Percentiles rank a stretch among this genome's conserved stretches.
These are phyloP conservation scores for Dovyalis caffra DNA, from an alignment of 345 rosid species.

Conservation along the genomic window DNA sequence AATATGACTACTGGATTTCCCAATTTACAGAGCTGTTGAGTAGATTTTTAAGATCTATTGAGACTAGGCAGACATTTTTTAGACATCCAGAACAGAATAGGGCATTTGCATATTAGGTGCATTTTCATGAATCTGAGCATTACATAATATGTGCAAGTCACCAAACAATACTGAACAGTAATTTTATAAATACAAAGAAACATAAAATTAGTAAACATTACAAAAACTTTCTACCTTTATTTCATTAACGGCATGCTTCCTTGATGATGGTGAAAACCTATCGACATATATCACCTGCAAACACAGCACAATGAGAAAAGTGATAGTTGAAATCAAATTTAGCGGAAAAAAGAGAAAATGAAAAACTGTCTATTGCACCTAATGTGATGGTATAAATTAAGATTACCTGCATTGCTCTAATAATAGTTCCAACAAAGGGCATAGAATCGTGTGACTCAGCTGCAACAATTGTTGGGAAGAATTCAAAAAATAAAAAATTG, in stretches of 20 bases:
- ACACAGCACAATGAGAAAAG: background rate
- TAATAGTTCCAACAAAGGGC: slow-evolving; percentile 94
- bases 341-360: too few relatives aligned
- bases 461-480: slow-evolving; percentile 93
- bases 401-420: slow-evolving; percentile 96
- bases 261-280: slow-evolving; percentile 77
- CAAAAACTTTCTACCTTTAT: slow-evolving; percentile 82
- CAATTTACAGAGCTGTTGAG: background rate
- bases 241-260: slow-evolving; percentile 83
- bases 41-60: background rate
- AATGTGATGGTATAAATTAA: background rate
- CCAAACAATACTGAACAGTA: background rate
- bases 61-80: background rate
- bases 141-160: background rate
- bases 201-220: slow-evolving; percentile 11
- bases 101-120: background rate
- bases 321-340: background rate
- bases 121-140: background rate
- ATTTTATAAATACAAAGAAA: background rate
- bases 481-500: slow-evolving; percentile 91
- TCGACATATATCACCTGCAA: slow-evolving; percentile 95
- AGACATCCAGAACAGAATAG: background rate
- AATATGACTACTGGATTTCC: background rate
- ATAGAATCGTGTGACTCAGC: slow-evolving; percentile 88
- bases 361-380: background rate